Evolutionary conservation across 805 yeast species (phyloP).

Genomic region (Brettanomyces naardenensis): DNA sequence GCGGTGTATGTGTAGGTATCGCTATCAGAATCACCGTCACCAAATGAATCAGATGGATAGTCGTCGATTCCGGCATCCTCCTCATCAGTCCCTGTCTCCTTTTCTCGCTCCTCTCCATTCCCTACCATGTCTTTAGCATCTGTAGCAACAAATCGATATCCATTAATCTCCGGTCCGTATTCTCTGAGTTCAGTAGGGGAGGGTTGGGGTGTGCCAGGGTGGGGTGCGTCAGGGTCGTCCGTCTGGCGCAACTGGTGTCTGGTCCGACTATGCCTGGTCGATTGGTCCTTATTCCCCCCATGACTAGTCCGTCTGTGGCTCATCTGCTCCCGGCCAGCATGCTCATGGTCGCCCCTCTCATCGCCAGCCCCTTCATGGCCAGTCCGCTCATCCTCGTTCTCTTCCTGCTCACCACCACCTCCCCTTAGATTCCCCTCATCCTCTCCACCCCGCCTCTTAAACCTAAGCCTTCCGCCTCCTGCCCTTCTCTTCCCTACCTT

Average conservation of each 20-base stretch:
- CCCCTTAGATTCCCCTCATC: background rate
- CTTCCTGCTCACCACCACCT: background rate
- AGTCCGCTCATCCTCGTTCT: background rate
- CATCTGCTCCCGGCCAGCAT: too few species aligned
- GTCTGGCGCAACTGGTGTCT: conserved; percentile 1
- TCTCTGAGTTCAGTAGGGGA: too few species aligned
- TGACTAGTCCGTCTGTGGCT: too few species aligned
- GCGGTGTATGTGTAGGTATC: background rate
- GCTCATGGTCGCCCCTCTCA: background rate
- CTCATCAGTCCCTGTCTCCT: conserved; percentile 1
- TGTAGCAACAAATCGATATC: conserved; percentile 33
- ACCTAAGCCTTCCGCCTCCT: background rate
- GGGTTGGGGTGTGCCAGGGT: too few species aligned
- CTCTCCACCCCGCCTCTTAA: background rate
- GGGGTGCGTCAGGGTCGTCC: too few species aligned
- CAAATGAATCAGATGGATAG: background rate
- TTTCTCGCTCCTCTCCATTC: conserved; percentile 4
- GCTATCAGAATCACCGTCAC: background rate
- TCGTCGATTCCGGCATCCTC: conserved; percentile 4
- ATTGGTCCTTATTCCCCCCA: too few species aligned
- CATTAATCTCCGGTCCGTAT: conserved; percentile 32
- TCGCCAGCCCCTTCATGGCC: background rate
- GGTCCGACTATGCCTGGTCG: background rate
- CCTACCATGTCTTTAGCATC: background rate
- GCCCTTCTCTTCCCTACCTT: background rate